phyloP scores from a whole-genome alignment of 108 stramenopile species.

The Stephanodiscus minutulus region DNA sequence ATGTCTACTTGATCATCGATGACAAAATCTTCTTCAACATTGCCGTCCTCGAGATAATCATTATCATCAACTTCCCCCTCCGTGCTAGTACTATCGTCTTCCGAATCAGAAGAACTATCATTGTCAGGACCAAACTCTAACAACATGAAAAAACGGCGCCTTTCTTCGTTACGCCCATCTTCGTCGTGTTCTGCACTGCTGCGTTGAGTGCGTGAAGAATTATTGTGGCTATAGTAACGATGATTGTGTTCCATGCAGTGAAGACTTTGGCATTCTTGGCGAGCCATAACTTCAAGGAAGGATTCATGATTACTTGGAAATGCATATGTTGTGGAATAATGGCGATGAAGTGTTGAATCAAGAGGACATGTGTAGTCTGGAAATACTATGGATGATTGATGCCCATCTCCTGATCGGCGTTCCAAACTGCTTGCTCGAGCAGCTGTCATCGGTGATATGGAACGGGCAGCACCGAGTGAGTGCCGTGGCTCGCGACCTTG shows the following conservation, averaged over 20 bases:
- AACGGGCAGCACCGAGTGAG: background rate
- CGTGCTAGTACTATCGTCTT: constrained; percentile 9
- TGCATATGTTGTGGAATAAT: background rate
- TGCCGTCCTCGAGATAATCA: constrained; percentile 9
- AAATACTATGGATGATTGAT: background rate
- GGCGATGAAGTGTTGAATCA: background rate
- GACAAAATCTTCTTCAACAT: constrained; percentile 14
- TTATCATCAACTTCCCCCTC: constrained; percentile 14
- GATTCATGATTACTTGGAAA: constrained; percentile 1
- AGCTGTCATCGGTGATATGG: background rate
- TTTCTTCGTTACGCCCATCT: constrained; percentile 58
- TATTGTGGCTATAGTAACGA: background rate
- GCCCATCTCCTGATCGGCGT: background rate
- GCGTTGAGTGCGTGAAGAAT: constrained; percentile 26
- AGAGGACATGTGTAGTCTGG: background rate
- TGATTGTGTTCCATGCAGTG: background rate
- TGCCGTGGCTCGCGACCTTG: background rate
- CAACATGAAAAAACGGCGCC: constrained; percentile 15
- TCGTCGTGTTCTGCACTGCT: constrained; percentile 65
- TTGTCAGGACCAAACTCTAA: constrained; percentile 30
- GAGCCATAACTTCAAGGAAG: constrained; percentile 9
- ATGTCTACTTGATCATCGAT: constrained; percentile 1
- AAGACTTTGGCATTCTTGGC: background rate
- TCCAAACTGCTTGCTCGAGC: too few relatives aligned
- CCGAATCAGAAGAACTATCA: constrained; percentile 14